Evolutionary conservation across 1,284 basidiomycete species (phyloP), one percentile per base, ranked within the genome.

Genomic region (Coniferiporia sulphurascens): DNA sequence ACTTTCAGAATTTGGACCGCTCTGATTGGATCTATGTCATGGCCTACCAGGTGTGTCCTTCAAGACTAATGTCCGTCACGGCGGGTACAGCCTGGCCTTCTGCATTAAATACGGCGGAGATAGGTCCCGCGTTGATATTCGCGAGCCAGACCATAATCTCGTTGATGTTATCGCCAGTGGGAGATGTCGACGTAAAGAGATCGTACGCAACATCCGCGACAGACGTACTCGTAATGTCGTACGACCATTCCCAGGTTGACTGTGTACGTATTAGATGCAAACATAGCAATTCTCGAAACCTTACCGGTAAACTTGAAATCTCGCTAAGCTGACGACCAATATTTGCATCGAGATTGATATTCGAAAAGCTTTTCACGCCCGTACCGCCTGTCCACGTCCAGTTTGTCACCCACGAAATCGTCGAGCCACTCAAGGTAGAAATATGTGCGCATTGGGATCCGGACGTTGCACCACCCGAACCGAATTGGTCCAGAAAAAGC

Each of bases 131-230:
- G 62, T 80, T 79, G 73, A 71, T 76, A 66, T 81, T 83, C 4
- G 75, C 83, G n/a, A 86, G 76, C 85, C 86, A 87, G 61, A 87
- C 71, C 85, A 87, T 87, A 63, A 85, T 78, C 67, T 87, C 86
- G 65, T 81, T 77, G 35, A 72, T 73, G 59, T 77, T 76, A 17
- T 74, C 70, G 15, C 84, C 84, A 2, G 77, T 77, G 41, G 81
- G 51, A 1, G 74, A 73, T 57, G 69, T 71, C 1, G 84, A 78
- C 0, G 85, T 86, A 73, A 87, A 87, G 0, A 86, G 63, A 63
- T 87, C 86, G 63, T 78, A 87, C 13, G 84, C 81, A 50, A 85
- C 75, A 61, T 87, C 76, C 0, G 79, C 78, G 62, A 76, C 65
- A 0, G 63, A 63, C 5, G 67, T 71, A 1, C 65, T 65, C 10